phyloP scores from a whole-genome alignment of 805 yeast species.

The Candida mattraensis region DNA sequence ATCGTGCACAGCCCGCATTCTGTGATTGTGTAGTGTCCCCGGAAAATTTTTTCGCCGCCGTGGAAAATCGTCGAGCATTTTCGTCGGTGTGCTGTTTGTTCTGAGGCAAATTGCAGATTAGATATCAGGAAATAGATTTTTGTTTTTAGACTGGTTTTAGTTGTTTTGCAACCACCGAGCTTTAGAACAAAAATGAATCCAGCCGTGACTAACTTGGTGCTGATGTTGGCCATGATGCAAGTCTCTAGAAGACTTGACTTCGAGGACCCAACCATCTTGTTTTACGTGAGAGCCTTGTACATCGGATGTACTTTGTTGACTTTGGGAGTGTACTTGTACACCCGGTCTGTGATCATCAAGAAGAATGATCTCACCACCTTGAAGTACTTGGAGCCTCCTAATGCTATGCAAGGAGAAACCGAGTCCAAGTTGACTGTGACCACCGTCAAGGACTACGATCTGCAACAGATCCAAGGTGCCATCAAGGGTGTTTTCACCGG shows the following conservation, averaged over 20 bases:
- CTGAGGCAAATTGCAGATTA: too few relatives aligned
- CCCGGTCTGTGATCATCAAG: slow-evolving; percentile 57
- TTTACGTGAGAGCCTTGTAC: slow-evolving; percentile 76
- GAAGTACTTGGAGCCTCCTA: slow-evolving; percentile 86
- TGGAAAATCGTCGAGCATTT: too few relatives aligned
- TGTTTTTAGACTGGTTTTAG: too few relatives aligned
- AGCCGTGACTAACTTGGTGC: slow-evolving; percentile 76
- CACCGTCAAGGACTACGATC: slow-evolving; percentile 92
- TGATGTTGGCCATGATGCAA: slow-evolving; percentile 97
- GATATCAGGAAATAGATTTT: too few relatives aligned
- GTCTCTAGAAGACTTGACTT: slow-evolving; percentile 84
- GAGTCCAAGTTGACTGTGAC: slow-evolving; percentile 79
- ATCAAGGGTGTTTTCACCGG: slow-evolving; percentile 85
- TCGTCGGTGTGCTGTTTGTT: too few relatives aligned
- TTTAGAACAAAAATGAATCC: slow-evolving; percentile 89
- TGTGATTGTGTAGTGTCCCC: too few relatives aligned
- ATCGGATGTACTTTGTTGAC: slow-evolving; percentile 64
- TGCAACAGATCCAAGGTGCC: slow-evolving; percentile 76
- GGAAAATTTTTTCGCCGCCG: slow-evolving; percentile 7
- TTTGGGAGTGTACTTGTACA: slow-evolving; percentile 62
- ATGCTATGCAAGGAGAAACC: slow-evolving; percentile 72
- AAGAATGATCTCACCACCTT: slow-evolving; percentile 90
- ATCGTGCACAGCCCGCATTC: too few relatives aligned
- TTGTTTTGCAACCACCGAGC: too few relatives aligned
- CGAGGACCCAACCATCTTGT: slow-evolving; percentile 73